Evolutionary conservation across 164 flowering plant genomes (phyloP).

Genomic region (Chimonanthus praecox): DNA sequence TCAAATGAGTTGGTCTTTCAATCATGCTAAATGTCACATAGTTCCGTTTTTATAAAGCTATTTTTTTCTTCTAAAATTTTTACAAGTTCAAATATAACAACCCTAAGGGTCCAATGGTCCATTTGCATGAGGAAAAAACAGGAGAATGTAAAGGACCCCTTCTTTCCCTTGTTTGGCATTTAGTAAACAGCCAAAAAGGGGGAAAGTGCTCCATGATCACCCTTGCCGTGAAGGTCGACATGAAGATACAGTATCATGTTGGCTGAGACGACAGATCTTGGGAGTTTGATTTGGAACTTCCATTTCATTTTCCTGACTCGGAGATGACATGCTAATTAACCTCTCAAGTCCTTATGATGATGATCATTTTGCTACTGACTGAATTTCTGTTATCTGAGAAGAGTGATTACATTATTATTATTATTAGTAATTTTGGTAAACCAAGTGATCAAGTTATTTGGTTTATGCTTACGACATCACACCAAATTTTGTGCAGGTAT

Average conservation of each 20-base stretch:
- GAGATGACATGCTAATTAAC: background rate
- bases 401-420: no score
- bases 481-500: constrained; percentile 44
- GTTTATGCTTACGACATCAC: background rate
- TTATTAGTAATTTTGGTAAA: background rate
- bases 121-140: background rate
- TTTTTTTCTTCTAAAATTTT: no score
- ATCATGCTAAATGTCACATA: no score
- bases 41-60: no score
- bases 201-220: background rate
- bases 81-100: background rate
- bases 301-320: background rate
- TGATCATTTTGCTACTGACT: background rate
- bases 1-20: no score
- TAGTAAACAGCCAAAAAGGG: no score
- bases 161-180: no score
- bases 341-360: background rate
- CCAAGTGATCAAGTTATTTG: no score
- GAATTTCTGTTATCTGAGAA: background rate
- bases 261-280: background rate
- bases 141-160: no score
- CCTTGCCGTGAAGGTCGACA: background rate
- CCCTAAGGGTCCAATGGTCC: background rate
- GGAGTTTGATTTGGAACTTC: background rate
- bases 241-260: background rate